Evolutionary conservation across 2,329 filamentous ascomycete genomes (phyloP).

Genomic region (Drechslerella dactyloides): DNA sequence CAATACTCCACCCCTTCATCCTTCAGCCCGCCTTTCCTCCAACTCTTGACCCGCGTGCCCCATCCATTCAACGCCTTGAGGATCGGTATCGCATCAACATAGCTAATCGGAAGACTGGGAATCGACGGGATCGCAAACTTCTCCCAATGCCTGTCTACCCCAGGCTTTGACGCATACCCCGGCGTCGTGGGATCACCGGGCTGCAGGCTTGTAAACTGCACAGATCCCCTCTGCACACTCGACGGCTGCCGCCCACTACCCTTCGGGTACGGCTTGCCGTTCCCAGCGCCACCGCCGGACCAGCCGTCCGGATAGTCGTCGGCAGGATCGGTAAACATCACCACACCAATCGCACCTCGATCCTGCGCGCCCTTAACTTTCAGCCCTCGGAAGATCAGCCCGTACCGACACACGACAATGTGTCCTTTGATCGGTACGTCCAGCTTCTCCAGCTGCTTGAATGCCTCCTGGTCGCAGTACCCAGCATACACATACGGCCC

Average conservation of each 20-base stretch:
- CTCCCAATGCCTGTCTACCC: constrained; percentile 67
- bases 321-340: constrained; percentile 89
- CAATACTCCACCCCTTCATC: constrained; percentile 72
- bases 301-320: constrained; percentile 60
- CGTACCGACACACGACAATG: constrained; percentile 64
- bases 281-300: constrained; percentile 70
- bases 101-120: constrained; percentile 82
- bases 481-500: constrained; percentile 91
- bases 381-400: constrained; percentile 72
- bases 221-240: constrained; percentile 80
- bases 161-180: constrained; percentile 76
- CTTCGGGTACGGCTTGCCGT: constrained; percentile 74
- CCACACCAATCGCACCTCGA: constrained; percentile 83
- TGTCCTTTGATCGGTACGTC: constrained; percentile 77
- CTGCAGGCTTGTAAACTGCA: constrained; percentile 80
- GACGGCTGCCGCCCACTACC: constrained; percentile 81
- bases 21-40: constrained; percentile 76
- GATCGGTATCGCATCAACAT: constrained; percentile 81
- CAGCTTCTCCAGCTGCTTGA: constrained; percentile 71
- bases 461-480: constrained; percentile 85
- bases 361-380: constrained; percentile 90
- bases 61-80: constrained; percentile 69
- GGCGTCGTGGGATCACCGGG: constrained; percentile 89
- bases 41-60: constrained; percentile 80
- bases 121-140: constrained; percentile 71